Conservation (phyloP, 2,329 filamentous ascomycete species). For the Erysiphe neolycopersici region DNA sequence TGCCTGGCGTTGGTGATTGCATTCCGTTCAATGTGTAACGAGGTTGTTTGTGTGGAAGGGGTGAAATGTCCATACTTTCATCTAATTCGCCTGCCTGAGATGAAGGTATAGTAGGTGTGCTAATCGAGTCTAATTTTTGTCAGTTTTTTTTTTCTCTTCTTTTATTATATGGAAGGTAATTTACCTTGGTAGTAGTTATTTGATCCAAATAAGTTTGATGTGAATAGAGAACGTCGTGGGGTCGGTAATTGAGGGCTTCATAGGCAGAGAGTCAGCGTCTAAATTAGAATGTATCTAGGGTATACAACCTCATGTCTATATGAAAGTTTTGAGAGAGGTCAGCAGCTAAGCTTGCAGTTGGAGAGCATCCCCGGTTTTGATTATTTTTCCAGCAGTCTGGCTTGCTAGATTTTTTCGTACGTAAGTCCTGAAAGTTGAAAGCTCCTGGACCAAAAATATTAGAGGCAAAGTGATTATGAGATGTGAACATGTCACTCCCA, state of each 20-base stretch:
- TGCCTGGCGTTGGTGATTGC: slow-evolving; percentile 42
- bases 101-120: slow-evolving; percentile 58
- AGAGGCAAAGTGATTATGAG: slow-evolving; percentile 22
- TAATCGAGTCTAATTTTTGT: slow-evolving; percentile 36
- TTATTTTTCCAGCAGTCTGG: slow-evolving; percentile 65
- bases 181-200: slow-evolving; percentile 16
- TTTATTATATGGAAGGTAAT: slow-evolving; percentile 10
- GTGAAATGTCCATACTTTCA: slow-evolving; percentile 83
- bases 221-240: slow-evolving; percentile 64
- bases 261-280: not conserved
- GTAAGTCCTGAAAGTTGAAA: slow-evolving; percentile 53
- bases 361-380: slow-evolving; percentile 59
- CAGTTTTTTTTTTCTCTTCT: slow-evolving; percentile 7
- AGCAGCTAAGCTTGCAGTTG: slow-evolving; percentile 68
- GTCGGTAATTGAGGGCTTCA: slow-evolving; percentile 56
- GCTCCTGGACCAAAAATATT: slow-evolving; percentile 31
- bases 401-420: slow-evolving; percentile 38
- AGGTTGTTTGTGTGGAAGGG: slow-evolving; percentile 62
- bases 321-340: slow-evolving; percentile 95
- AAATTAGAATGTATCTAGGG: not conserved
- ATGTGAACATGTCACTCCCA: slow-evolving; percentile 24
- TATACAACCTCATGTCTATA: slow-evolving; percentile 65
- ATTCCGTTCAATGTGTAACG: slow-evolving; percentile 38
- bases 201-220: slow-evolving; percentile 33
- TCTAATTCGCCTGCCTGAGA: slow-evolving; percentile 50